Base-by-base conservation (phyloP, 2,329 filamentous ascomycete genomes). In the Xylariales sp. region DNA sequence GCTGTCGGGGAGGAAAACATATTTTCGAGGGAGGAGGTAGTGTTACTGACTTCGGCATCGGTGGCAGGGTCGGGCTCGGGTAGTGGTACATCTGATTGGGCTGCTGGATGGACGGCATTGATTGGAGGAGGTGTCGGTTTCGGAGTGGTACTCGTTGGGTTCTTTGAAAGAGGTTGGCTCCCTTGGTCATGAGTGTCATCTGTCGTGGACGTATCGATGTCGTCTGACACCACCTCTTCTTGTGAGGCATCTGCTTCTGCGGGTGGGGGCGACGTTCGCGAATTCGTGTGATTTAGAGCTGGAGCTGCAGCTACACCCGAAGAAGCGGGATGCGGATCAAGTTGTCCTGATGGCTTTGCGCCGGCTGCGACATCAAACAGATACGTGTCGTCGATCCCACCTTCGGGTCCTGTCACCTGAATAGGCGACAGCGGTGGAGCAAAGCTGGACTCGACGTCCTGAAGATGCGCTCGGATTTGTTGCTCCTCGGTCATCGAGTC, bases 371-470 rank as follows among this genome's bases (percentile, higher is more conserved):
- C 58, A 51, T 81, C 77, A 51, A 81, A 81, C 35, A 80, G 60
- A 52, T 70, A 82, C 18, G 76, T 79, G 56, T 82, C 78, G 61
- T 82, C 77, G 42, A 68, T 56, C 35, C 70, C 75, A 48, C 64
- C 64, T 24, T 65, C 61, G 8, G 66, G 60, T 38, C 69, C 64
- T 25, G 68, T 34, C n/a, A 54, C 47, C 12, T 52, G 69, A 34
- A 81, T 69, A 10, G 79, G 78, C 6, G 79, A 82, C 5, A 76
- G 57, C 5, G 72, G 69, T 2, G 76, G 73, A 41, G 80, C 57
- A 53, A 84, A 84, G 61, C 80, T 84, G 24, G 80, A 83, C 54
- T 84, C 80, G 47, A 82, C 71, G 52, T 84, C 80, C 51, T 75
- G 70, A 15, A 84, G 59, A 53, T 82, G 78, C 42, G 72, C 70